These are phyloP conservation scores for Amoebophrya sp. DNA, from an alignment of 169 alveolate genomes.

Conservation along the genomic window DNA sequence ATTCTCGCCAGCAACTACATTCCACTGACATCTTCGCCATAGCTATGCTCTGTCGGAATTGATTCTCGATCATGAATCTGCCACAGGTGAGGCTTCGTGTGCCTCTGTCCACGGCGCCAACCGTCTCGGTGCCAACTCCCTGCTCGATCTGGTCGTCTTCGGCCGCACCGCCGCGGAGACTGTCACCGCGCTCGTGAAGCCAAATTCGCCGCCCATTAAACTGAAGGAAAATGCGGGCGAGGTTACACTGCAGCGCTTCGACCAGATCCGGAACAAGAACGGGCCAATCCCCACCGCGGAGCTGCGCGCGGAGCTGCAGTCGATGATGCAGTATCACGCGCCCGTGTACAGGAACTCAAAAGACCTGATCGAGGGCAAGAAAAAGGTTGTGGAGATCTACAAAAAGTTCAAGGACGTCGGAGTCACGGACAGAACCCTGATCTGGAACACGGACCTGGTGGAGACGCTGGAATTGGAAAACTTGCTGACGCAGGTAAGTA, in stretches of 20 bases:
- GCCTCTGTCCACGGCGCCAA: slow-evolving; percentile 99
- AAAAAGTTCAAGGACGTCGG: slow-evolving; percentile 63
- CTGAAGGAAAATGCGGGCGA: slow-evolving; percentile 31
- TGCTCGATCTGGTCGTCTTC: slow-evolving; percentile 88
- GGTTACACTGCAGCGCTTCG: slow-evolving; percentile 40
- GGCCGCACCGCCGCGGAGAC: slow-evolving; percentile 91
- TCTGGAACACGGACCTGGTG: slow-evolving; percentile 89
- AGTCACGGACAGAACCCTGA: slow-evolving; percentile 23
- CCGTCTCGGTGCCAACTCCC: slow-evolving; percentile 93
- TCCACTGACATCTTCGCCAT: too few relatives aligned
- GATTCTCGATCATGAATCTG: too few relatives aligned
- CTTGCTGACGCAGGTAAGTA: slow-evolving; percentile 54
- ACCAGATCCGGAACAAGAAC: slow-evolving; percentile 50
- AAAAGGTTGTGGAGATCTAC: slow-evolving; percentile 48
- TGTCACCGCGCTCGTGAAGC: slow-evolving; percentile 63
- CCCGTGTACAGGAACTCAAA: slow-evolving; percentile 85
- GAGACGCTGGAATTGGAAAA: slow-evolving; percentile 91
- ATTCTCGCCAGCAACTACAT: too few relatives aligned
- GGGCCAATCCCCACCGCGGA: slow-evolving; percentile 63
- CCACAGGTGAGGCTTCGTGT: slow-evolving; percentile 95
- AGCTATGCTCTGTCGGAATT: too few relatives aligned
- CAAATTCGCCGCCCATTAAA: slow-evolving; percentile 39
- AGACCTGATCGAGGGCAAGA: slow-evolving; percentile 67
- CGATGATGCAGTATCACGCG: slow-evolving; percentile 86
- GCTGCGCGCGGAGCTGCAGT: slow-evolving; percentile 59